Conservation (phyloP, 2,329 filamentous ascomycete genomes). For the Fusarium lateritium region DNA sequence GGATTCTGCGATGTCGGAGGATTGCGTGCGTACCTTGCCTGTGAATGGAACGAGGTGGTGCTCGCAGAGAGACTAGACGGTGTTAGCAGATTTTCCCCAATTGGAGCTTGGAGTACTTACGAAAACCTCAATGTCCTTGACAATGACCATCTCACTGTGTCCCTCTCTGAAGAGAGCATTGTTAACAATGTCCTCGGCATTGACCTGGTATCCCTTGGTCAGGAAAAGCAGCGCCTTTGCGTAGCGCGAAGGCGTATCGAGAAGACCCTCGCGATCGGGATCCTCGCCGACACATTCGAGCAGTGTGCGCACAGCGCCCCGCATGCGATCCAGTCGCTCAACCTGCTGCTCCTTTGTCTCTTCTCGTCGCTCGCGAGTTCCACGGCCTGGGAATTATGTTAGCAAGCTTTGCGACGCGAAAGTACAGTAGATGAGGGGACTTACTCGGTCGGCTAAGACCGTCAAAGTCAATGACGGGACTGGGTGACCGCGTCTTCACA, state of each 20-base stretch:
- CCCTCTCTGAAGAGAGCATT: conserved; percentile 95
- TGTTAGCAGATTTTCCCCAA: conserved; percentile 1
- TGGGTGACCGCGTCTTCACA: conserved; percentile 56
- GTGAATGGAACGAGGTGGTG: conserved; percentile 97
- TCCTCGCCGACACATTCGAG: conserved; percentile 80
- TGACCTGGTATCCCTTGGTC: conserved; percentile 97
- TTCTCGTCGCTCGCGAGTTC: conserved; percentile 75
- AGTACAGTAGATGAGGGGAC: conserved; percentile 35
- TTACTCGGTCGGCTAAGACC: conserved; percentile 72
- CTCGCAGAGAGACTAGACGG: conserved; percentile 83
- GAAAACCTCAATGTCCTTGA: conserved; percentile 95
- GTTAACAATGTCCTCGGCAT: conserved; percentile 92
- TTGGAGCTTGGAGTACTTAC: conserved; percentile 14
- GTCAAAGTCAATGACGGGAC: conserved; percentile 73
- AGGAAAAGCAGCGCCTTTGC: conserved; percentile 96
- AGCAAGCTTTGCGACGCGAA: not conserved
- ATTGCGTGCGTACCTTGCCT: conserved; percentile 78
- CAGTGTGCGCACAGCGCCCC: conserved; percentile 74
- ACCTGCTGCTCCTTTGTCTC: conserved; percentile 63
- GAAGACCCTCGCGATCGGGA: conserved; percentile 74
- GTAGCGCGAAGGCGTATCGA: conserved; percentile 85
- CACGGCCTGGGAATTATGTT: conserved; percentile 62
- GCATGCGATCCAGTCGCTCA: conserved; percentile 70
- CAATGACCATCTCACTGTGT: conserved; percentile 97
- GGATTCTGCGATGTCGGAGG: conserved; percentile 2